Evolutionary conservation across 768 basidiomycete genomes (phyloP), one percentile per base, ranked within the genome.

Genomic region (Neoboletus subvelutipes): DNA sequence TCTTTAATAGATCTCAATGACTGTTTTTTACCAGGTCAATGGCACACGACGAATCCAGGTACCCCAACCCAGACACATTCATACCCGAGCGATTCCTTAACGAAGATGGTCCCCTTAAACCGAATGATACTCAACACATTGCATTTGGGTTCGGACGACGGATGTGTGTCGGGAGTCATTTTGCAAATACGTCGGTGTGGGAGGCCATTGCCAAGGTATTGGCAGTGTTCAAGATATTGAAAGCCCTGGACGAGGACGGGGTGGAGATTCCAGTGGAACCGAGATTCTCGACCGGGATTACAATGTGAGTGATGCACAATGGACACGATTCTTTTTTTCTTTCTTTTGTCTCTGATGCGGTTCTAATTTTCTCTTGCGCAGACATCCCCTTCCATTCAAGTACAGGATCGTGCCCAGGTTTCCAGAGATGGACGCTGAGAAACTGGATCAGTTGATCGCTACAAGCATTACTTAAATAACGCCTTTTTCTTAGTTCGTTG

Each of bases 1-100:
- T 17, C 4, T 12, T 31, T 6, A 9, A 5, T 5, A 34, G 17
- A 11, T 29, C 11, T 28, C 1, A 12, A 43, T 5, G 29, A 5
- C 22, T 13, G 13, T 2, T 40, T 29, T 13, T 5, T 1, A 1
- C 12, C 8, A 65, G 63, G 64, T 52, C 57, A 0, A 65, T 65
- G 64, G 42, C 52, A 3, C 64, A 62, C 10, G 52, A 62, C n/a
- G 60, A 59, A 42, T 62, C 62, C 37, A 70, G 70, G 64, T 77
- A 74, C 50, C 68, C 74, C 0, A 65, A 73, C 7, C 68, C 77
- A 2, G 62, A 74, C 22, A 52, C 54, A 20, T 78, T 77, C 65
- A 56, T 56, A 29, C 75, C 77, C 0, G 75, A 77, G 31, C 67
- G 75, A 17, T 77, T 75, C 59, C 50, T 77, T 6, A 69, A 75